Conservation (phyloP, 1,139 yeast species). For the Yamadazyma conglobata region DNA sequence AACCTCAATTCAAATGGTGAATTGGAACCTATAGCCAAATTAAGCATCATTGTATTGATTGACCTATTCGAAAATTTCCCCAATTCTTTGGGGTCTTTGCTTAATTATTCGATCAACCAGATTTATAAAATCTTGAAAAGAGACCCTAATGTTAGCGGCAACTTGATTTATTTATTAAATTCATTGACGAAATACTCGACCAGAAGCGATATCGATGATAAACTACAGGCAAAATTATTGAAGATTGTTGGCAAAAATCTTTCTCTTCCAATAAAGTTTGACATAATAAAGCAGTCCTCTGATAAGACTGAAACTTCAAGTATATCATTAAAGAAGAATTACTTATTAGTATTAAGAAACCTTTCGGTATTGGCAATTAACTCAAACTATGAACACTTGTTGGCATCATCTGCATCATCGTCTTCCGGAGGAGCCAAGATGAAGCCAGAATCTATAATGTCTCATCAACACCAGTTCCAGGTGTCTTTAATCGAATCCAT, state of each 20-base stretch:
- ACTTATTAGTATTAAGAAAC: constrained; percentile 31
- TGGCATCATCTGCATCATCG: constrained; percentile 36
- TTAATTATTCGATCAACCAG: constrained; percentile 33
- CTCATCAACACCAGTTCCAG: constrained; percentile 41
- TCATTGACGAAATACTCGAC: constrained; percentile 36
- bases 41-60: constrained; percentile 31
- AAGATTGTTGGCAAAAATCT: constrained; percentile 33
- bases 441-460: constrained; percentile 44
- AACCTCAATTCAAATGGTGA: constrained; percentile 17
- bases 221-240: constrained; percentile 34
- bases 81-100: constrained; percentile 33
- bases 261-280: constrained; percentile 17
- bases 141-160: constrained; percentile 24
- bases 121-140: constrained; percentile 41
- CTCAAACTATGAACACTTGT: constrained; percentile 37
- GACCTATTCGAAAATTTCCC: constrained; percentile 42
- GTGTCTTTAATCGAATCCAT: constrained; percentile 24
- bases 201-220: constrained; percentile 40
- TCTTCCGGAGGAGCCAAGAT: constrained; percentile 39
- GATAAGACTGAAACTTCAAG: constrained; percentile 15
- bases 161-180: constrained; percentile 32
- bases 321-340: constrained; percentile 31
- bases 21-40: constrained; percentile 20
- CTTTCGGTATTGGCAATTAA: constrained; percentile 31
- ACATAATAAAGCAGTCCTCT: constrained; percentile 12